These are phyloP conservation scores for Diversispora eburnea DNA, from an alignment of 192 early-diverging fungal genomes.

Conservation along the genomic window DNA sequence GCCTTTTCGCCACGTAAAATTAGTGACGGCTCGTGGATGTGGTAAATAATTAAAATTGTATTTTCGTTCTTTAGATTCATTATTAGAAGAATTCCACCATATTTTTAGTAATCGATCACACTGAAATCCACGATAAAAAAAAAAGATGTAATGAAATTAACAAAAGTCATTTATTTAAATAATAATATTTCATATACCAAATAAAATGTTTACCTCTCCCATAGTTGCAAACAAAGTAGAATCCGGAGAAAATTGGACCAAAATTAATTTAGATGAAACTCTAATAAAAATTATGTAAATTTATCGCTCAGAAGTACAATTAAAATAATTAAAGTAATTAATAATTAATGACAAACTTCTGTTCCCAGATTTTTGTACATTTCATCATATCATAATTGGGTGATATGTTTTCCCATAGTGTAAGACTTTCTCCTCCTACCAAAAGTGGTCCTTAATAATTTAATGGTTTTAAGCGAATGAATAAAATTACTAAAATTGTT, in stretches of 20 bases:
- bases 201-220: slow-evolving; percentile 43
- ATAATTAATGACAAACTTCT: slow-evolving; percentile 32
- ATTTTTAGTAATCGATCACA: slow-evolving; percentile 63
- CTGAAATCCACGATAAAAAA: slow-evolving; percentile 30
- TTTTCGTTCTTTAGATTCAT: slow-evolving; percentile 7
- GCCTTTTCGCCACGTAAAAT: slow-evolving; percentile 63
- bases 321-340: background rate
- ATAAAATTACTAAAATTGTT: background rate
- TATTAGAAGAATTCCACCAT: slow-evolving; percentile 45
- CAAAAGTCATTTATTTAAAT: slow-evolving; percentile 7
- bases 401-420: slow-evolving; percentile 33
- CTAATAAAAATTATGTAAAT: slow-evolving; percentile 23
- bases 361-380: slow-evolving; percentile 43
- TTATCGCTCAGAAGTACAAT: background rate
- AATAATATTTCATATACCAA: background rate
- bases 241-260: slow-evolving; percentile 59
- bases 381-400: background rate
- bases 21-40: slow-evolving; percentile 57
- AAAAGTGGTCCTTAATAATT: slow-evolving; percentile 33
- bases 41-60: slow-evolving; percentile 62
- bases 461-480: background rate
- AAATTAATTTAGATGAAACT: slow-evolving; percentile 38
- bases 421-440: slow-evolving; percentile 38
- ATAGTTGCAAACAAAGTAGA: slow-evolving; percentile 59
- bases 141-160: background rate